A percentile compares a stretch with the other conserved stretches of the same genome.
Evolutionary conservation across 441 rosid genomes (phyloP).

Genomic region (Jatropha podagrica): DNA sequence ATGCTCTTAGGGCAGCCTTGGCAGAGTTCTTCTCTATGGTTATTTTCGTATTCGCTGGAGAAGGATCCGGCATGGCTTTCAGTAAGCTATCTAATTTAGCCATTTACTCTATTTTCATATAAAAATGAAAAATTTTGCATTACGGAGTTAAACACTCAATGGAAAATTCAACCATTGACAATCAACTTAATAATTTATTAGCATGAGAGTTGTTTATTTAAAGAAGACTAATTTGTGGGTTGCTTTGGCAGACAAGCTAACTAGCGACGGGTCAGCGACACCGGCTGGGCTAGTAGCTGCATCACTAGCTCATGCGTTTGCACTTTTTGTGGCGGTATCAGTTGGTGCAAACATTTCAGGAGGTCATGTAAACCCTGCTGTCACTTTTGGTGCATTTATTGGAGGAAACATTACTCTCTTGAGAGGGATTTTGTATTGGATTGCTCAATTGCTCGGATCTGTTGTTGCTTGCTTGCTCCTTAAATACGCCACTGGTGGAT

Average conservation of each 20-base stretch:
- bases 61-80: conserved; percentile 86
- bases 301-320: conserved; percentile 71
- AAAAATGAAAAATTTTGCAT: too few relatives aligned
- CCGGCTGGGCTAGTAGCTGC: conserved; percentile 80
- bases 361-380: conserved; percentile 84
- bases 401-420: conserved; percentile 81
- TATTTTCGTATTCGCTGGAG: conserved; percentile 74
- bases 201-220: not conserved
- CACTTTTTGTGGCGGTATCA: conserved; percentile 73
- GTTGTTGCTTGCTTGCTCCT: conserved; percentile 73
- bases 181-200: too few relatives aligned
- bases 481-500: conserved; percentile 57
- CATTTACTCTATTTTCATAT: too few relatives aligned
- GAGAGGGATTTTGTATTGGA: conserved; percentile 75
- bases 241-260: conserved; percentile 56
- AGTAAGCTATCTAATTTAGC: conserved; percentile 34
- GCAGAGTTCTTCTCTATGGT: conserved; percentile 74
- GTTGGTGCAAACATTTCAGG: conserved; percentile 83
- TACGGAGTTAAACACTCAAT: not conserved
- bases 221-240: not conserved
- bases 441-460: conserved; percentile 77
- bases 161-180: too few relatives aligned
- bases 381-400: conserved; percentile 74
- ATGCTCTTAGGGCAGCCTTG: conserved; percentile 58
- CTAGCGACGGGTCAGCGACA: conserved; percentile 59